phyloP scores from a whole-genome alignment of 768 basidiomycete species.

The Mycena rebaudengoi region DNA sequence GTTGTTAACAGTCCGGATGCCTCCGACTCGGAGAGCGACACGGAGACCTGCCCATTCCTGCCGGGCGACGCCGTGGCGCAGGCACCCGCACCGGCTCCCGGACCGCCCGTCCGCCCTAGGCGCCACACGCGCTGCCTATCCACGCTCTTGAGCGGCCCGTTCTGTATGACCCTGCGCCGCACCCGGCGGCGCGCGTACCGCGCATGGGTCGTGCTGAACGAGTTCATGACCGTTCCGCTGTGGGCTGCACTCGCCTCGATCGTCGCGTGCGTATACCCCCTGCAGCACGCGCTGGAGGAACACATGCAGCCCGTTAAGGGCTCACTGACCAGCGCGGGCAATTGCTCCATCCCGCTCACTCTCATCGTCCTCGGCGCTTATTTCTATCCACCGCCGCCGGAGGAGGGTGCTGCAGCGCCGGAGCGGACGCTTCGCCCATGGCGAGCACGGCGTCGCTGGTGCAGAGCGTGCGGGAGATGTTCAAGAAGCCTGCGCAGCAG shows the following conservation, averaged over 20 bases:
- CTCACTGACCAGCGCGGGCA: constrained; percentile 72
- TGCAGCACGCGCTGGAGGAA: constrained; percentile 75
- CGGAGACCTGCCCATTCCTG: too few relatives aligned
- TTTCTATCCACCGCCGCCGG: constrained; percentile 65
- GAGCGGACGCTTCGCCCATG: not conserved
- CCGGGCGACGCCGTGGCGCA: too few relatives aligned
- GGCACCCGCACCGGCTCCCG: too few relatives aligned
- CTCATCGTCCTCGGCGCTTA: constrained; percentile 93
- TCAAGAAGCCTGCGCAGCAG: constrained; percentile 38
- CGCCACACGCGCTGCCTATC: not conserved
- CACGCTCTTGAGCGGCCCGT: too few relatives aligned
- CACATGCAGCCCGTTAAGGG: constrained; percentile 73
- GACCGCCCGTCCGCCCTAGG: too few relatives aligned
- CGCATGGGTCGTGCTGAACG: constrained; percentile 55
- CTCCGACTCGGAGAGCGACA: constrained; percentile 37
- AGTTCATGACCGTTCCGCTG: constrained; percentile 90
- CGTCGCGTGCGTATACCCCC: constrained; percentile 78
- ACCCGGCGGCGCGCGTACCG: constrained; percentile 33
- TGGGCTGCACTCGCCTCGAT: constrained; percentile 80
- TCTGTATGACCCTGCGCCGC: constrained; percentile 36
- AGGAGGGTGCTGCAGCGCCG: not conserved
- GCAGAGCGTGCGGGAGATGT: constrained; percentile 52
- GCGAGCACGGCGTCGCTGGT: constrained; percentile 45
- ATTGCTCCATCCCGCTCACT: constrained; percentile 88
- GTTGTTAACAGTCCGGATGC: constrained; percentile 23